Evolutionary conservation across 805 yeast species (phyloP).

Genomic region (Teunomyces aglyptinius): DNA sequence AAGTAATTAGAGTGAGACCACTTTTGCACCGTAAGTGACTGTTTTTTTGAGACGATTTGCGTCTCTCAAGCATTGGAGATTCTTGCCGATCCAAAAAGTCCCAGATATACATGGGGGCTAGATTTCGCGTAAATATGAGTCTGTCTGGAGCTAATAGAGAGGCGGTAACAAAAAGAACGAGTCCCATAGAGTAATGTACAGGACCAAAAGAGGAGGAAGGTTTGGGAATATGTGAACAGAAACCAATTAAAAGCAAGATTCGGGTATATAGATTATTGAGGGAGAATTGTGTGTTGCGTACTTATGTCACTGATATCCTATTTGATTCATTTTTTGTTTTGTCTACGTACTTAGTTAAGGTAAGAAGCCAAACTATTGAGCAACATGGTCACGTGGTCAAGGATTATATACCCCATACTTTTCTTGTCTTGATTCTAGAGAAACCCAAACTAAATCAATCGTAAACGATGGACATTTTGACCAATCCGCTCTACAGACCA

Average conservation of each 20-base stretch:
- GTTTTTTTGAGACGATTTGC: neutral
- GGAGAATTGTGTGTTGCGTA: too few species aligned
- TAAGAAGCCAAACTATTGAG: neutral
- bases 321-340: too few species aligned
- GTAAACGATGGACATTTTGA: slow-evolving; percentile 14
- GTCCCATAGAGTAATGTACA: too few species aligned
- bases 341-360: neutral
- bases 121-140: neutral
- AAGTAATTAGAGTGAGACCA: neutral
- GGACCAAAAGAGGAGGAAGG: too few species aligned
- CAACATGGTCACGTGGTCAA: neutral
- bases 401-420: slow-evolving; percentile 2
- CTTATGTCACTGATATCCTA: too few species aligned
- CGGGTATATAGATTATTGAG: too few species aligned
- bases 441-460: neutral
- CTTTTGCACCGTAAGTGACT: neutral
- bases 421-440: neutral
- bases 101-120: neutral
- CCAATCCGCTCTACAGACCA: slow-evolving; percentile 25
- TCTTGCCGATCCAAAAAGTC: neutral
- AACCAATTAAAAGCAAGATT: too few species aligned
- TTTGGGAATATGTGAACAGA: too few species aligned
- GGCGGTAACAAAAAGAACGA: too few species aligned
- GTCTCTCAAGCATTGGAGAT: neutral
- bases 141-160: neutral